These are phyloP conservation scores for Paxillus involutus DNA, from an alignment of 768 basidiomycete species.

Conservation along the genomic window DNA sequence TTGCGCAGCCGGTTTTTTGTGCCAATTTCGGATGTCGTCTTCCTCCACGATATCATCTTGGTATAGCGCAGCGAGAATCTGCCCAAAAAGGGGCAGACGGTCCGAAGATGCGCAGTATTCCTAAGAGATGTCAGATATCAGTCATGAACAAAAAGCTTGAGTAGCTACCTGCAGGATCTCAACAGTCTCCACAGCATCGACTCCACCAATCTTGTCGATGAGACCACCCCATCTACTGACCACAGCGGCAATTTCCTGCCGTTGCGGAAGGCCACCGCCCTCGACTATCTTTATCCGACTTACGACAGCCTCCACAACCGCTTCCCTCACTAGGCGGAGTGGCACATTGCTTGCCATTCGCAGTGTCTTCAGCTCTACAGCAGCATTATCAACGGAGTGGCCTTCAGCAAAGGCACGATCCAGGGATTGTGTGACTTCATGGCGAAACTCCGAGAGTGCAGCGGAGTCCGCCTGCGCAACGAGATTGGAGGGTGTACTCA, in stretches of 20 bases:
- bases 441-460: constrained; percentile 67
- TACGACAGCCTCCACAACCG: constrained; percentile 84
- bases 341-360: constrained; percentile 97
- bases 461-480: constrained; percentile 40
- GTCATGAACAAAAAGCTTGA: neutral
- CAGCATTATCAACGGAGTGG: constrained; percentile 89
- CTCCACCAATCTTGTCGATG: constrained; percentile 78
- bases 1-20: constrained; percentile 53
- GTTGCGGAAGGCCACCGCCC: constrained; percentile 55
- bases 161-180: constrained; percentile 69
- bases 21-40: constrained; percentile 89
- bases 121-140: constrained; percentile 35
- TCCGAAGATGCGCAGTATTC: constrained; percentile 63
- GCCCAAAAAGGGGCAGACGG: constrained; percentile 74
- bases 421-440: constrained; percentile 80
- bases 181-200: constrained; percentile 80
- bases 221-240: constrained; percentile 81
- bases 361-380: constrained; percentile 93
- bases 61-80: constrained; percentile 83
- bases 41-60: constrained; percentile 92
- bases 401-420: constrained; percentile 91
- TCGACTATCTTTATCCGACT: constrained; percentile 65
- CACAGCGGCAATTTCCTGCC: constrained; percentile 61
- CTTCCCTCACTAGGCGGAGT: constrained; percentile 80
- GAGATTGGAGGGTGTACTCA: constrained; percentile 38